Conservation (phyloP, 1,284 basidiomycete genomes). For the Garcileccinum viscosum region DNA sequence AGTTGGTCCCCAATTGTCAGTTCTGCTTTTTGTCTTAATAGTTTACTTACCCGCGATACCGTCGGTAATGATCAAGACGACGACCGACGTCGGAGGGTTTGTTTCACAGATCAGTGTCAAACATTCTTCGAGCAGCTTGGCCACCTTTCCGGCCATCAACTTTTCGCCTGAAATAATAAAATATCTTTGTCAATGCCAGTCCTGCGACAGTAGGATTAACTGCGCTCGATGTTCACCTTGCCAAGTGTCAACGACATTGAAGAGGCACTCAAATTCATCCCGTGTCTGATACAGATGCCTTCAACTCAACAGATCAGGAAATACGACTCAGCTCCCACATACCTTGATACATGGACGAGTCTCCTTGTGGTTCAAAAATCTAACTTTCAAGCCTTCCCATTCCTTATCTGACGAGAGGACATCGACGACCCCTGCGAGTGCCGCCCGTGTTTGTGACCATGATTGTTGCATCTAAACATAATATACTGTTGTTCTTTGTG, state of each 20-base stretch:
- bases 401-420: conserved; percentile 14
- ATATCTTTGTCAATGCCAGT: background rate
- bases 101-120: conserved; percentile 10
- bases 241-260: conserved; percentile 29
- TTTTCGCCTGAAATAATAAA: conserved; percentile 21
- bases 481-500: background rate
- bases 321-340: background rate
- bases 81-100: conserved; percentile 14
- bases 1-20: background rate
- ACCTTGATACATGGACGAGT: conserved; percentile 18
- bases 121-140: conserved; percentile 27
- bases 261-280: conserved; percentile 28
- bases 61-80: conserved; percentile 33
- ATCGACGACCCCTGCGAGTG: conserved; percentile 26
- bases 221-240: conserved; percentile 15
- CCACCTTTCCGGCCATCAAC: conserved; percentile 24
- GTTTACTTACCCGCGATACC: conserved; percentile 27
- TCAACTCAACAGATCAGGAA: background rate
- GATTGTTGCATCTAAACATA: conserved; percentile 27
- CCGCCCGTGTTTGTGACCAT: conserved; percentile 30
- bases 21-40: background rate
- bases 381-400: conserved; percentile 31
- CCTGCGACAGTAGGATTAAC: background rate
- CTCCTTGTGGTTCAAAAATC: conserved; percentile 24
- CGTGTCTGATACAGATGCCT: conserved; percentile 13